These are phyloP conservation scores for Corchorus capsularis DNA, from an alignment of 345 rosid genomes.

Conservation along the genomic window DNA sequence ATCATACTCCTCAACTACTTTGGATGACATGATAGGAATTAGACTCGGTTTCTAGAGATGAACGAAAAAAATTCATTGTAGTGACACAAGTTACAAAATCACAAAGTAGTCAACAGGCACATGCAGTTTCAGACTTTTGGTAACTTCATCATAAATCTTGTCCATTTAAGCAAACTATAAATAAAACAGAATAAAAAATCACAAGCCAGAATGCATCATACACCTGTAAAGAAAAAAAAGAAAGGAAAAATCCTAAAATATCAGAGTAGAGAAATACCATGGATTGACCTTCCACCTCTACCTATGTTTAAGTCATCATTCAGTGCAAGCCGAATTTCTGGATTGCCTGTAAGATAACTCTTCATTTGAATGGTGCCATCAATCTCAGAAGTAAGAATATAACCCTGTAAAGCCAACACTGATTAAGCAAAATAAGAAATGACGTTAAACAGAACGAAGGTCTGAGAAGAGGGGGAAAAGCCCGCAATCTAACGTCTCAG, in stretches of 20 bases:
- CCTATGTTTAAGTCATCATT: constrained; percentile 24
- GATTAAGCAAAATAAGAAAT: background rate
- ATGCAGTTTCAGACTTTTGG: too few relatives aligned
- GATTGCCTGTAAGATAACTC: constrained; percentile 45
- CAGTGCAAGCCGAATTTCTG: constrained; percentile 11
- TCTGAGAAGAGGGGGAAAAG: background rate
- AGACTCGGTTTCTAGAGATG: too few relatives aligned
- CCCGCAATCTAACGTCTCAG: background rate
- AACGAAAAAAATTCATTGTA: too few relatives aligned
- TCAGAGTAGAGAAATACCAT: constrained; percentile 33
- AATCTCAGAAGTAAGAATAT: constrained; percentile 59
- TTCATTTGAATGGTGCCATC: constrained; percentile 71
- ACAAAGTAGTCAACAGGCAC: too few relatives aligned
- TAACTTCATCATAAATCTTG: too few relatives aligned
- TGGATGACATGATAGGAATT: too few relatives aligned
- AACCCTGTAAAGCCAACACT: constrained; percentile 38
- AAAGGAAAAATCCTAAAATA: background rate
- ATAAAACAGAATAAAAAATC: background rate
- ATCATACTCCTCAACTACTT: too few relatives aligned
- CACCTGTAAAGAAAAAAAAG: background rate
- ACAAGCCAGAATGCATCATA: background rate
- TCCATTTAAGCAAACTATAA: background rate
- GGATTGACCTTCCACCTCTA: constrained; percentile 41
- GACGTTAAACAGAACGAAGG: too few relatives aligned
- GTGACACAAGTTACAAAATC: too few relatives aligned